phyloP scores from a whole-genome alignment of 208 protist genomes.

The Vickermania ingenoplastis region DNA sequence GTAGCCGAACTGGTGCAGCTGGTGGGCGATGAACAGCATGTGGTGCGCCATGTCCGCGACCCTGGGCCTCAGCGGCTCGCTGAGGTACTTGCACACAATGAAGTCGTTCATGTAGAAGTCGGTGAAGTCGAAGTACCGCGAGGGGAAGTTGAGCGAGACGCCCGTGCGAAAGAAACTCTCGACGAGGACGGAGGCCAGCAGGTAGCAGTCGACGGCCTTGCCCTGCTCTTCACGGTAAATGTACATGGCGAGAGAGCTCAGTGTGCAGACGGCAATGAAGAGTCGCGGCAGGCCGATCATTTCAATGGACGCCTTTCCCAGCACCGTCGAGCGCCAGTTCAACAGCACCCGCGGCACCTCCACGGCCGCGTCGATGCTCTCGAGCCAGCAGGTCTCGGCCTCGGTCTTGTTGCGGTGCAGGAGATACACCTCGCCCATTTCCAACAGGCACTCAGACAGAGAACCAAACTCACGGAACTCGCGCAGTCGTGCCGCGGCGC shows the following conservation, averaged over 20 bases:
- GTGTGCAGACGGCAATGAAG: slow-evolving; percentile 25
- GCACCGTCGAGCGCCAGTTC: slow-evolving; percentile 24
- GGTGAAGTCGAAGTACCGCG: slow-evolving; percentile 27
- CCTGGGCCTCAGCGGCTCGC: slow-evolving; percentile 14
- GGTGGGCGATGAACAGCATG: slow-evolving; percentile 38
- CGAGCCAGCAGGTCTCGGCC: slow-evolving; percentile 54
- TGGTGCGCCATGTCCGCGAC: slow-evolving; percentile 33
- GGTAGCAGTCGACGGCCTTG: slow-evolving; percentile 34
- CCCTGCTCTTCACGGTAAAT: slow-evolving; percentile 37
- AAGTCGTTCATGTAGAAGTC: slow-evolving; percentile 19
- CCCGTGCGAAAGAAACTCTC: slow-evolving; percentile 25
- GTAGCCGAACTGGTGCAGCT: slow-evolving; percentile 36
- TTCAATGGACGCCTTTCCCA: neutral
- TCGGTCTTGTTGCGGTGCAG: slow-evolving; percentile 25
- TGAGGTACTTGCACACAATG: slow-evolving; percentile 13
- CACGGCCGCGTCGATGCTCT: slow-evolving; percentile 61
- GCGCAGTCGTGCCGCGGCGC: slow-evolving; percentile 29
- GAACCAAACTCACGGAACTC: slow-evolving; percentile 36
- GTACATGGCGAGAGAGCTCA: slow-evolving; percentile 60
- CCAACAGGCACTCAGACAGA: slow-evolving; percentile 61
- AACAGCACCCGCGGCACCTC: slow-evolving; percentile 37
- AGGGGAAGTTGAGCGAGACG: slow-evolving; percentile 16
- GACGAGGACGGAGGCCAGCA: slow-evolving; percentile 39
- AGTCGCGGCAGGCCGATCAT: slow-evolving; percentile 17
- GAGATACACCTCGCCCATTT: slow-evolving; percentile 46